These are phyloP conservation scores for Carex scoparia DNA, from an alignment of 176 grass and related monocot species.

Conservation along the genomic window DNA sequence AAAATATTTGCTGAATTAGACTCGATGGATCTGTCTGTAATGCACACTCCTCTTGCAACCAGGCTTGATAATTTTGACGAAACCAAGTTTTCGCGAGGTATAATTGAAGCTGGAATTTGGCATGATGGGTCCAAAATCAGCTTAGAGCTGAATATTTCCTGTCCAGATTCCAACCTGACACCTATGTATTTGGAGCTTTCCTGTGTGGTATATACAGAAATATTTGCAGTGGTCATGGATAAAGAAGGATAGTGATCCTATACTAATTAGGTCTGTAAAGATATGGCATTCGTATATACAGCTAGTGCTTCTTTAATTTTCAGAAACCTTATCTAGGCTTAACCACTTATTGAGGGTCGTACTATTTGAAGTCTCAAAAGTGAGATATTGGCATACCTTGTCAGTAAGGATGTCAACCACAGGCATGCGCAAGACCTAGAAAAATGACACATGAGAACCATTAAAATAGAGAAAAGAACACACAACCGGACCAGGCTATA, in stretches of 20 bases:
- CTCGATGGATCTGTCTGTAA: constrained; percentile 55
- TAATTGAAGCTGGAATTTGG: constrained; percentile 52
- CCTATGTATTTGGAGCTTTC: constrained; percentile 58
- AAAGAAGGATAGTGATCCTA: not conserved
- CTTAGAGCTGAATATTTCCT: constrained; percentile 77
- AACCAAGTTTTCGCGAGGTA: constrained; percentile 28
- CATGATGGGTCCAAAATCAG: constrained; percentile 68
- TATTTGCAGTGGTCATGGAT: not conserved
- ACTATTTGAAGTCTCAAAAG: not conserved
- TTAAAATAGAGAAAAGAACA: constrained; percentile 1
- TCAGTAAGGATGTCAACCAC: constrained; percentile 58
- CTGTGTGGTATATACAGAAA: constrained; percentile 32
- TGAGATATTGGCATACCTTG: constrained; percentile 39
- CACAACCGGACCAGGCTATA: not conserved
- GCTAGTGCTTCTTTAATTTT: not conserved
- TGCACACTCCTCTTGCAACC: constrained; percentile 80
- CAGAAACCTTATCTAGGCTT: not conserved
- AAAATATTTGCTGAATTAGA: constrained; percentile 61
- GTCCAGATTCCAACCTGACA: constrained; percentile 77
- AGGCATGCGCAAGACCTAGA: constrained; percentile 87
- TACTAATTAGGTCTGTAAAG: not conserved
- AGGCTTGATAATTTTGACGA: constrained; percentile 27
- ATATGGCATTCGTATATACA: not conserved
- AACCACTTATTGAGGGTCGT: not conserved
- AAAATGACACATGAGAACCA: constrained; percentile 15